Evolutionary conservation across 2,329 filamentous ascomycete species (phyloP).

Genomic region (Amauroascus niger): DNA sequence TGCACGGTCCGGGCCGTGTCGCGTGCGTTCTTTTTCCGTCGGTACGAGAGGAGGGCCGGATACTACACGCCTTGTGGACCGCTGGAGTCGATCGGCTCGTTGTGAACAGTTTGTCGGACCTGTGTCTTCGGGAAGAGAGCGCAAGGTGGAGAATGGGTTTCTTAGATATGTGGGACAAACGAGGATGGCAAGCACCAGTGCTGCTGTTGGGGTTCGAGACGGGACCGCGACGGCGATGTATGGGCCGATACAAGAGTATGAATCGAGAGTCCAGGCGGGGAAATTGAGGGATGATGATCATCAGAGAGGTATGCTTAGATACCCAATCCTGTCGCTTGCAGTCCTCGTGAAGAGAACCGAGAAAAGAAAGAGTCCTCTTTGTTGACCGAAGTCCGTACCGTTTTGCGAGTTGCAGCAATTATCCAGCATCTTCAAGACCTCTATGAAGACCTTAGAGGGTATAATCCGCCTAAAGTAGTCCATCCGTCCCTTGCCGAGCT

Average conservation of each 20-base stretch:
- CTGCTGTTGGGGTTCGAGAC: not conserved
- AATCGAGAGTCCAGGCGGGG: conserved; percentile 64
- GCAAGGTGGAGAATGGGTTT: not conserved
- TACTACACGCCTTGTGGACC: not conserved
- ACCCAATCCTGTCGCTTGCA: too few relatives aligned
- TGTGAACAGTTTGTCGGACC: not conserved
- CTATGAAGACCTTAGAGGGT: conserved; percentile 68
- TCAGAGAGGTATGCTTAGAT: conserved; percentile 60
- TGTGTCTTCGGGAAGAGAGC: not conserved
- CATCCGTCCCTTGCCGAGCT: conserved; percentile 68
- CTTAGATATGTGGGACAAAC: not conserved
- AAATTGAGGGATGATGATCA: conserved; percentile 77
- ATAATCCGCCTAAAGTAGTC: conserved; percentile 62
- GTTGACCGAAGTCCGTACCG: conserved; percentile 5
- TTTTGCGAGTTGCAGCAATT: conserved; percentile 51
- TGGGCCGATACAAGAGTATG: conserved; percentile 82
- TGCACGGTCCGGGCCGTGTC: not conserved
- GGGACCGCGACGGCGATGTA: conserved; percentile 12
- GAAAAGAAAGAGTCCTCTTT: not conserved
- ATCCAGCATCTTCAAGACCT: conserved; percentile 83
- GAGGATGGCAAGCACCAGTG: conserved; percentile 6
- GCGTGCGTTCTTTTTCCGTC: not conserved
- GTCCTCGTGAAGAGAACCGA: not conserved
- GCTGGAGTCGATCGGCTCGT: not conserved
- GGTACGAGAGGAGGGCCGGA: not conserved